Percentiles rank a stretch among this genome's conserved stretches.
Evolutionary conservation across 352 stramenopile genomes (phyloP).

Genomic region (Globisporangium solare): DNA sequence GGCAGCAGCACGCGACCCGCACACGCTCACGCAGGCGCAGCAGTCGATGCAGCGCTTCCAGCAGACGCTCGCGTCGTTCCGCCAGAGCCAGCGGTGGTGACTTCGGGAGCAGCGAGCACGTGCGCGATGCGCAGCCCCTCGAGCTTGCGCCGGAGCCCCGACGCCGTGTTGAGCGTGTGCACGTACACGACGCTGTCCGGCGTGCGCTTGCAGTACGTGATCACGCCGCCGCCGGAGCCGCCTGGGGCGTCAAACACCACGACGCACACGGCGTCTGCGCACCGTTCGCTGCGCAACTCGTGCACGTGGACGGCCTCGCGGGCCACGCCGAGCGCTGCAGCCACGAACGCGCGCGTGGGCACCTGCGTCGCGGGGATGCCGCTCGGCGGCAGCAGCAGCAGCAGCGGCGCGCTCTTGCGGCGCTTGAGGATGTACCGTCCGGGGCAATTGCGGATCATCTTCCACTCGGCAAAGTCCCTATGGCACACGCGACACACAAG

Average conservation of each 20-base stretch:
- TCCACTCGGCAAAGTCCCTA: constrained; percentile 59
- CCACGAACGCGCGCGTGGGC: constrained; percentile 25
- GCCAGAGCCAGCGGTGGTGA: neutral
- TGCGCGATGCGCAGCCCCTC: constrained; percentile 40
- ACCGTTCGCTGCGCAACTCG: constrained; percentile 34
- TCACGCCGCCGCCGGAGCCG: constrained; percentile 36
- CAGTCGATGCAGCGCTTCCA: constrained; percentile 46
- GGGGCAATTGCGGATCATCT: constrained; percentile 71
- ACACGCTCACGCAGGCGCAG: constrained; percentile 23
- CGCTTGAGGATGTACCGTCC: constrained; percentile 63
- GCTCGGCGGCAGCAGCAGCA: constrained; percentile 30
- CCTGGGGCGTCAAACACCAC: constrained; percentile 38
- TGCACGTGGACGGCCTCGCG: constrained; percentile 20
- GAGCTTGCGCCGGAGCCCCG: constrained; percentile 51
- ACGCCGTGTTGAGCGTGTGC: constrained; percentile 65
- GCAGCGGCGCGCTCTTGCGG: constrained; percentile 32
- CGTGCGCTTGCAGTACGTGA: constrained; percentile 59
- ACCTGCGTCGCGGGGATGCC: constrained; percentile 28
- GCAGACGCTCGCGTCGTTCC: constrained; percentile 23
- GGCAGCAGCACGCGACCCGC: constrained; percentile 15
- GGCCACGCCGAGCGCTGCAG: constrained; percentile 12
- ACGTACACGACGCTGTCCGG: constrained; percentile 25
- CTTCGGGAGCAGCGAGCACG: constrained; percentile 20
- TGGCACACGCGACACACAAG: neutral
- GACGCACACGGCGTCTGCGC: constrained; percentile 45